These are phyloP conservation scores for Penicillium sp. DNA, from an alignment of 2,329 filamentous ascomycete species.

Conservation along the genomic window DNA sequence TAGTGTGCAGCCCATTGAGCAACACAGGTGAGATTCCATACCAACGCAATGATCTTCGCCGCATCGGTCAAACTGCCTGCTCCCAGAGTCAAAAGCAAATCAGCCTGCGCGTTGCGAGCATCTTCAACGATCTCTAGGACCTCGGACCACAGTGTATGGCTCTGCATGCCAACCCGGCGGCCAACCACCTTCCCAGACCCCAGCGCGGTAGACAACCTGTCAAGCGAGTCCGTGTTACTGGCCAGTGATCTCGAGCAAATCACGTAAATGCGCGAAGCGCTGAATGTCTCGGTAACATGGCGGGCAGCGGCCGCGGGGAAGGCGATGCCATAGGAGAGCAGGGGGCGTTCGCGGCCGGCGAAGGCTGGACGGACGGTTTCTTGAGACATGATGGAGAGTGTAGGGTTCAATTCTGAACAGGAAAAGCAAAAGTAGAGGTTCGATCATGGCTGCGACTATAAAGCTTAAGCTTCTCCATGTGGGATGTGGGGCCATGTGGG, in stretches of 20 bases:
- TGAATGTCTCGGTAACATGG: slow-evolving; percentile 47
- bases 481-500: slow-evolving; percentile 2
- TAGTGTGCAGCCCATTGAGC: not conserved
- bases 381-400: slow-evolving; percentile 15
- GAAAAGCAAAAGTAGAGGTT: not conserved
- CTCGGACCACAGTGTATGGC: slow-evolving; percentile 56
- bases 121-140: slow-evolving; percentile 50
- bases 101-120: slow-evolving; percentile 37
- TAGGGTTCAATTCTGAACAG: not conserved
- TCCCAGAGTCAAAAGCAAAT: slow-evolving; percentile 56
- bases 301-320: slow-evolving; percentile 47
- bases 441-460: not conserved
- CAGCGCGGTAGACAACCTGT: slow-evolving; percentile 43
- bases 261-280: slow-evolving; percentile 50
- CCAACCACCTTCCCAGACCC: slow-evolving; percentile 43
- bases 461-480: slow-evolving; percentile 7
- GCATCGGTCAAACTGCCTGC: slow-evolving; percentile 57
- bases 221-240: slow-evolving; percentile 47
- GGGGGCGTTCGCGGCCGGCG: slow-evolving; percentile 35
- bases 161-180: slow-evolving; percentile 50
- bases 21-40: slow-evolving; percentile 14
- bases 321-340: slow-evolving; percentile 49
- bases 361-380: slow-evolving; percentile 42
- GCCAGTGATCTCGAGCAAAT: slow-evolving; percentile 52
- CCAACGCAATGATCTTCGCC: slow-evolving; percentile 53